These are phyloP conservation scores for Tolypocladium pustulatum DNA, from an alignment of 2,329 filamentous ascomycete species.

Conservation along the genomic window DNA sequence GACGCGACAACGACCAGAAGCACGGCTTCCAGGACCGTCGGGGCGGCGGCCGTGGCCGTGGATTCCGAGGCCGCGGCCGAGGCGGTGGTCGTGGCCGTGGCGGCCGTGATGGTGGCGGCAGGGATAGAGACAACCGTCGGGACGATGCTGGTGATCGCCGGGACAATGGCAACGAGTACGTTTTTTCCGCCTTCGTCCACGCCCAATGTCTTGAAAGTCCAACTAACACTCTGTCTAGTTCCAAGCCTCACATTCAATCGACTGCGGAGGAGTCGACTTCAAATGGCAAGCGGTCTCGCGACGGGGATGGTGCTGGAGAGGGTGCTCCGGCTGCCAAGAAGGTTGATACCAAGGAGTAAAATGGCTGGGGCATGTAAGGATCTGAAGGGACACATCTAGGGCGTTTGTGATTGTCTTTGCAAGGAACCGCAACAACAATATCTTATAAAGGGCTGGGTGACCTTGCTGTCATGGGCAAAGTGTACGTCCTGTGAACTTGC, in stretches of 20 bases:
- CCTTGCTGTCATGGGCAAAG: background rate
- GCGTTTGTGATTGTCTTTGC: background rate
- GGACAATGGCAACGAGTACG: constrained; percentile 22
- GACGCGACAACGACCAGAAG: constrained; percentile 51
- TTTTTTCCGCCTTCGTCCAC: background rate
- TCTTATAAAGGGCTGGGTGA: too few species aligned
- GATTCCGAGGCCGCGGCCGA: constrained; percentile 29
- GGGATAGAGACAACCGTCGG: constrained; percentile 17
- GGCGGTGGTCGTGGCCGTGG: constrained; percentile 27
- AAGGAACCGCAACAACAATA: background rate
- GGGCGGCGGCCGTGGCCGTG: constrained; percentile 29
- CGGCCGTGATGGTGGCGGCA: constrained; percentile 19
- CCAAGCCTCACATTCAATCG: constrained; percentile 31
- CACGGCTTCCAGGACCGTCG: constrained; percentile 43
- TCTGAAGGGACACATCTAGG: background rate
- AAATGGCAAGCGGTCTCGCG: constrained; percentile 45
- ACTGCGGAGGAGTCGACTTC: constrained; percentile 24
- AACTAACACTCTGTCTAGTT: constrained; percentile 10
- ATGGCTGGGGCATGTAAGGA: constrained; percentile 3
- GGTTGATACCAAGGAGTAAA: constrained; percentile 41
- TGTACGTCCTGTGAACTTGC: background rate
- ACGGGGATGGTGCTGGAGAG: constrained; percentile 33
- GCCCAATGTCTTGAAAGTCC: background rate
- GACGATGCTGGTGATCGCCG: constrained; percentile 12
- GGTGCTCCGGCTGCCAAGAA: constrained; percentile 50